These are phyloP conservation scores for Candolleomyces aberdarensis DNA, from an alignment of 768 basidiomycete genomes.

Conservation along the genomic window DNA sequence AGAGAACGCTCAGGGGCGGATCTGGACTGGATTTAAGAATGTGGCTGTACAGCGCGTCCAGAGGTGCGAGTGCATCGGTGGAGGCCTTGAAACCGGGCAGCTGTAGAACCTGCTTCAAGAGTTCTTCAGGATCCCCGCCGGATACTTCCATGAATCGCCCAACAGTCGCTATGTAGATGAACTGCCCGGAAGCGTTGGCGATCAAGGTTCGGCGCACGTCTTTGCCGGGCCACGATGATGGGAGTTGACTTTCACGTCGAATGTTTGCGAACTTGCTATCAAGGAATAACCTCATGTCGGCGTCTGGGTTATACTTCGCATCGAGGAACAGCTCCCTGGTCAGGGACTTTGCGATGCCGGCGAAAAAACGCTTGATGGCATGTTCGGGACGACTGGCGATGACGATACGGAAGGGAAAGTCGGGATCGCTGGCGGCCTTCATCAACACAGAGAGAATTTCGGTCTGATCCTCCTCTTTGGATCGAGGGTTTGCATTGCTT, in stretches of 20 bases:
- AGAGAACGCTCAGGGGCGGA: background rate
- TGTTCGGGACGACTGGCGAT: background rate
- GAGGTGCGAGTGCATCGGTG: background rate
- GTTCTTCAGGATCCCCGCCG: too few relatives aligned
- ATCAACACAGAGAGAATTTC: background rate
- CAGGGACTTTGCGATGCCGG: background rate
- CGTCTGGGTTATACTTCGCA: conserved; percentile 1
- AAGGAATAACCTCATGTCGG: conserved; percentile 1
- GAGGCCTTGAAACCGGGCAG: too few relatives aligned
- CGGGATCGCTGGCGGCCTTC: background rate
- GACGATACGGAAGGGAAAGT: background rate
- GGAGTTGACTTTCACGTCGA: background rate
- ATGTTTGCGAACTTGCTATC: background rate
- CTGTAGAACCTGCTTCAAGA: too few relatives aligned
- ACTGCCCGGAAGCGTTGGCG: conserved; percentile 12
- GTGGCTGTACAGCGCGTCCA: background rate
- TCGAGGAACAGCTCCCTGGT: background rate
- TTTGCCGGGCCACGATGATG: background rate
- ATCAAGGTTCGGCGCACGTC: background rate
- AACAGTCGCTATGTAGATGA: conserved; percentile 15
- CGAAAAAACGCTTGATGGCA: background rate
- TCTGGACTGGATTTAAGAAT: background rate
- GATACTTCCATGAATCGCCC: background rate
- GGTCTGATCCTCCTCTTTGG: background rate
- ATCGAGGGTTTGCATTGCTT: background rate